Percentiles rank a stretch among this genome's conserved stretches.
Evolutionary conservation across 78 protist genomes (phyloP).

Genomic region (Acrasis kona): DNA sequence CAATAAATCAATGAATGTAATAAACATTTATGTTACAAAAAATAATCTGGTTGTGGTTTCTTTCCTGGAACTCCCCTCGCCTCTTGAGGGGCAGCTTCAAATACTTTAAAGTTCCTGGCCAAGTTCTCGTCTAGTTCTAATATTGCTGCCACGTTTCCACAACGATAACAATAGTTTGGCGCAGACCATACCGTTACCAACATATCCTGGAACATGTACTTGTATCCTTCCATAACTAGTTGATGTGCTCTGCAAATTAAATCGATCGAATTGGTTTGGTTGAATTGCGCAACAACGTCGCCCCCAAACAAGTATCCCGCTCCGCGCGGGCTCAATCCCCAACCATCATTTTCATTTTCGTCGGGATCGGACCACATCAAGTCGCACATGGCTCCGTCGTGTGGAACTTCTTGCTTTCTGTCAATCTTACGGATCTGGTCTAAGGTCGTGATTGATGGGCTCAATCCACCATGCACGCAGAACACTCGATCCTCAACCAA

Average conservation of each 20-base stretch:
- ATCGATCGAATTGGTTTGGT: conserved; percentile 20
- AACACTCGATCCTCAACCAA: conserved; percentile 25
- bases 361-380: conserved; percentile 99
- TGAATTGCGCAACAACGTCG: conserved; percentile 72
- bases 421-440: conserved; percentile 87
- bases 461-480: conserved; percentile 43
- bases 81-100: conserved; percentile 38
- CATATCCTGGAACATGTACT: conserved; percentile 35
- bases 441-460: background rate
- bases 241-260: conserved; percentile 50
- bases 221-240: conserved; percentile 53
- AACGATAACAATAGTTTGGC: conserved; percentile 56
- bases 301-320: conserved; percentile 98
- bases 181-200: conserved; percentile 62
- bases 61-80: conserved; percentile 75
- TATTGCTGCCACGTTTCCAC: conserved; percentile 95
- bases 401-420: conserved; percentile 97
- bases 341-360: conserved; percentile 69
- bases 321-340: conserved; percentile 97
- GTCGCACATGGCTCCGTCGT: conserved; percentile 99
- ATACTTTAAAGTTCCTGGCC: conserved; percentile 23
- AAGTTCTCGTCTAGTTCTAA: conserved; percentile 83
- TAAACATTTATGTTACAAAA: conserved; percentile 36
- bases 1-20: background rate
- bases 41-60: conserved; percentile 84